Evolutionary conservation across 2,329 filamentous ascomycete genomes (phyloP), one percentile per base, ranked within the genome.

Genomic region (Cladosporium sp.): DNA sequence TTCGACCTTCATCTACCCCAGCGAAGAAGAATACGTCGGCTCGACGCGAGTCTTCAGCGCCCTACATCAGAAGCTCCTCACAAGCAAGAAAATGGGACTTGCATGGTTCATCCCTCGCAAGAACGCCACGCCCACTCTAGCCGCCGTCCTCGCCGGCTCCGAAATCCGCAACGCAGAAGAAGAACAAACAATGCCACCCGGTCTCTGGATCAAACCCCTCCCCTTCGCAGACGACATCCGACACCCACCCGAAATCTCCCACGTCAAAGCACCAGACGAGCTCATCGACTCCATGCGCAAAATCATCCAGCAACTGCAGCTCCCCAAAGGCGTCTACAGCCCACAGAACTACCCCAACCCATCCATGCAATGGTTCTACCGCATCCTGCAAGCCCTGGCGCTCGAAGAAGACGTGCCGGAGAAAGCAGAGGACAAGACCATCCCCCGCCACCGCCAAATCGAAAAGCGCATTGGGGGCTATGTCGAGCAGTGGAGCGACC

Each of bases 281-380:
- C 74, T 97, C 7, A 85, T 86, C 11, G 88, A 95, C 61, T 77
- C 80, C 32, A 96, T 96, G 91, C 80, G 88, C 42, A 79, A 79
- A 5, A 80, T 96, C 4, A 75, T 96, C 2, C 86, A 93, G 64
- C 89, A 95, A 58, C 74, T 96, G 1, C 89, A 96, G 65, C 80
- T 99, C 7, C 93, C 93, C 0, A 91, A 88, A 62, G 90, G 80
- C 5, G 76, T 80, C 27, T 99, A 95, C 64, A 86, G 95, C 58
- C 91, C 92, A 1, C 74, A 76, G 1, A 93, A 86, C 63, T 97
- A 96, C 62, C 89, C 93, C 0, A 99, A 99, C 45, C 59, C 61
- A 64, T 80, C 88, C 7, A 75, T 99, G 19, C 93, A 99, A 70
- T 99, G 92, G 91, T 93, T 97, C 72, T 99, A 97, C 74, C 85